phyloP scores from a whole-genome alignment of 352 stramenopile genomes.

The Phytophthora chlamydospora region DNA sequence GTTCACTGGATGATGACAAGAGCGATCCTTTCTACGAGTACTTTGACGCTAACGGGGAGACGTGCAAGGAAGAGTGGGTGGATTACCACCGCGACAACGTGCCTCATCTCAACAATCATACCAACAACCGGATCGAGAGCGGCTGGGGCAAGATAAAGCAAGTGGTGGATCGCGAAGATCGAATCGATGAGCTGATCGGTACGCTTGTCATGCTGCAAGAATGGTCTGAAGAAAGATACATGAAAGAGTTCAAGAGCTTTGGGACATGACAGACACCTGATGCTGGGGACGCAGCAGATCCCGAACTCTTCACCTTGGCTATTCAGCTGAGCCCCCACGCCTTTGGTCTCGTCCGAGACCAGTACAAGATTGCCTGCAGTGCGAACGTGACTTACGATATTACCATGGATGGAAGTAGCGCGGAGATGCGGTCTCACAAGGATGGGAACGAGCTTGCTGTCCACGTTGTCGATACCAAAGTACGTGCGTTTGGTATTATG shows the following conservation, averaged over 20 bases:
- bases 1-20: conserved; percentile 6
- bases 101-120: conserved; percentile 9
- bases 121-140: conserved; percentile 15
- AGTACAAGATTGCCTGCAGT: conserved; percentile 12
- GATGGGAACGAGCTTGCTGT: not conserved
- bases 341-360: conserved; percentile 2
- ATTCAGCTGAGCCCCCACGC: conserved; percentile 11
- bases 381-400: not conserved
- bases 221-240: conserved; percentile 12
- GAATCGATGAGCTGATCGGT: conserved; percentile 5
- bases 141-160: conserved; percentile 16
- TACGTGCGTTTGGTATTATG: conserved; percentile 8
- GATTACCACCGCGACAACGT: conserved; percentile 8
- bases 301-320: conserved; percentile 11
- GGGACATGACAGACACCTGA: conserved; percentile 5
- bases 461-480: conserved; percentile 1
- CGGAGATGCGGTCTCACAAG: not conserved
- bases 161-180: not conserved
- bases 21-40: conserved; percentile 6
- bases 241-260: conserved; percentile 11
- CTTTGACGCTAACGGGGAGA: conserved; percentile 16
- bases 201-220: conserved; percentile 23
- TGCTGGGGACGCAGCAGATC: conserved; percentile 4
- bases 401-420: not conserved
- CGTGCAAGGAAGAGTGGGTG: conserved; percentile 14